Conservation (phyloP, 179 eudicot species). For the Carnegiea gigantea region DNA sequence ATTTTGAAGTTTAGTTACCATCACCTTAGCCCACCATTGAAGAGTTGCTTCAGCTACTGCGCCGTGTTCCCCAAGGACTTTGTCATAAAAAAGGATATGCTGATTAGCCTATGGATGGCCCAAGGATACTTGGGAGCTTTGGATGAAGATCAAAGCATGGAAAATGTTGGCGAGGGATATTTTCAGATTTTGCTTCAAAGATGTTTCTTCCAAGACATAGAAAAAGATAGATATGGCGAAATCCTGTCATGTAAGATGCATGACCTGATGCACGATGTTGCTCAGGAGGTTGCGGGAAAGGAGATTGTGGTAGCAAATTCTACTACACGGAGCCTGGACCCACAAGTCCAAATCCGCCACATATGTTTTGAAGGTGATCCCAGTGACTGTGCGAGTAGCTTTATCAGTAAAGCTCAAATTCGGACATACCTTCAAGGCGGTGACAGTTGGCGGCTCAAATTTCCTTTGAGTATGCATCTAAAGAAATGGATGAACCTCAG, state of each 20-base stretch:
- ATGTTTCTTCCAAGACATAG: constrained; percentile 10
- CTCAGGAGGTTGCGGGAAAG: not conserved
- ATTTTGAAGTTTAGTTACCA: constrained; percentile 7
- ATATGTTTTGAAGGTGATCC: not conserved
- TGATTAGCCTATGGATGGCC: constrained; percentile 22
- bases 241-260: not conserved
- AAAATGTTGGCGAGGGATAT: not conserved
- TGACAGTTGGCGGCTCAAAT: not conserved
- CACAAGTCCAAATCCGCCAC: not conserved
- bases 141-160: not conserved
- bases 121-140: not conserved
- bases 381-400: not conserved
- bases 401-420: not conserved
- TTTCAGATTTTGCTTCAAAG: constrained; percentile 2
- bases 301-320: not conserved
- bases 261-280: not conserved
- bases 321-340: not conserved
- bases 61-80: constrained; percentile 9
- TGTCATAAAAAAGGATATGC: not conserved
- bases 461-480: not conserved
- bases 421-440: not conserved
- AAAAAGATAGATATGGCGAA: not conserved
- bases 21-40: not conserved
- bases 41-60: constrained; percentile 17
- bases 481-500: not conserved